Percentiles rank a stretch among this genome's conserved stretches.
These are phyloP conservation scores for Pharus latifolius DNA, from an alignment of 176 grass and related monocot species.

Conservation along the genomic window DNA sequence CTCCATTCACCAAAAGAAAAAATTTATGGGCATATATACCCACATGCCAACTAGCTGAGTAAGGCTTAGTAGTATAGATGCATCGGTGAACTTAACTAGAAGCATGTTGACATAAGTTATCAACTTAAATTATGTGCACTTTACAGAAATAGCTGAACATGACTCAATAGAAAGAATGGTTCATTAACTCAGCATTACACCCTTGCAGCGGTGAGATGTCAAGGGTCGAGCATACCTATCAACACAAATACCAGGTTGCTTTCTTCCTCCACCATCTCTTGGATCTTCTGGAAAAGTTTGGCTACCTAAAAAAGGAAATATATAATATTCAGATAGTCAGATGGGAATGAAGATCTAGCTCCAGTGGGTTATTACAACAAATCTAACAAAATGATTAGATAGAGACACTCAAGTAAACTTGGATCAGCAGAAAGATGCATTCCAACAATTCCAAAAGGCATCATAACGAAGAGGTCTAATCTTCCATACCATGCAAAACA, in stretches of 20 bases:
- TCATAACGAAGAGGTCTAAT: neutral
- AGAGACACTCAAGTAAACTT: neutral
- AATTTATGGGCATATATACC: too few relatives aligned
- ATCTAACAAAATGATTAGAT: neutral
- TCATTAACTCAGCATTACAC: too few relatives aligned
- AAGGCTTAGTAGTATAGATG: neutral
- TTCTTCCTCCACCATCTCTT: conserved; percentile 99
- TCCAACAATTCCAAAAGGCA: neutral
- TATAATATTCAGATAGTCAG: conserved; percentile 4
- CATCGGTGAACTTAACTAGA: neutral
- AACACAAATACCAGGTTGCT: conserved; percentile 90
- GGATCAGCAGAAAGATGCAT: neutral
- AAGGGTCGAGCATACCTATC: conserved; percentile 55
- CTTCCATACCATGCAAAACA: neutral
- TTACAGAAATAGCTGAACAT: too few relatives aligned
- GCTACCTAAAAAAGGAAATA: conserved; percentile 54
- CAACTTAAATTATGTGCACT: neutral
- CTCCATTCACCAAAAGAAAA: neutral
- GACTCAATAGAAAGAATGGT: too few relatives aligned
- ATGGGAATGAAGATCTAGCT: conserved; percentile 2
- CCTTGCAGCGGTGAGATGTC: neutral
- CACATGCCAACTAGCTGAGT: neutral
- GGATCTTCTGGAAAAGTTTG: conserved; percentile 99
- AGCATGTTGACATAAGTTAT: neutral
- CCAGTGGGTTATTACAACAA: neutral